Conservation (phyloP, 257 asterid genomes). For the Solanum rostratum region DNA sequence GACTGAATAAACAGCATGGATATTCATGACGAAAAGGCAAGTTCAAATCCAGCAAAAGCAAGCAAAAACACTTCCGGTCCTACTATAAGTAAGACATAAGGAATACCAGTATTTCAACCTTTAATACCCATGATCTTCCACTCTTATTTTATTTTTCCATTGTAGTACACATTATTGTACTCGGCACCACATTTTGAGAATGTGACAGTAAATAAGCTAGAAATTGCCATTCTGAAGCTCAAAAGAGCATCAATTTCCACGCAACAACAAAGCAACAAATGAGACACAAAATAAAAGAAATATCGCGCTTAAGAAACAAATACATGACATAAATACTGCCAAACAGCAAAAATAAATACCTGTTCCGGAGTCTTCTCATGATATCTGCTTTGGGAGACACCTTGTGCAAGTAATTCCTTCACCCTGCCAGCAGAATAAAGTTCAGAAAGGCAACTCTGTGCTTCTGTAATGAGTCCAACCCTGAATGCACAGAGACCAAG, state of each 20-base stretch:
- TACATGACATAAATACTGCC: background rate
- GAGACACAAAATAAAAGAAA: background rate
- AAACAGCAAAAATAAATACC: constrained; percentile 27
- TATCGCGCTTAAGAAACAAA: background rate
- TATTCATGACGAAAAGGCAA: background rate
- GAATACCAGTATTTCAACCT: background rate
- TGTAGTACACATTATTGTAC: background rate
- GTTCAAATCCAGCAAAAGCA: background rate
- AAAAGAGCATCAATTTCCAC: background rate
- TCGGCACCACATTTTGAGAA: background rate
- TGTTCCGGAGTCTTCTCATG: constrained; percentile 99
- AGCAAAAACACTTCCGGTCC: background rate
- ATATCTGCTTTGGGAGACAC: constrained; percentile 83
- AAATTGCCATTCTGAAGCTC: background rate
- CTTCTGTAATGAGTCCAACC: constrained; percentile 64
- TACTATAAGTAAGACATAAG: background rate
- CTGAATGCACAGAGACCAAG: constrained; percentile 91
- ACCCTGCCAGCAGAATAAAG: constrained; percentile 92
- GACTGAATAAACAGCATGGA: background rate
- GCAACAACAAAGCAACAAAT: background rate
- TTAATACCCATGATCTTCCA: background rate
- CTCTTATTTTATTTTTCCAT: background rate
- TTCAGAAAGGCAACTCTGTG: constrained; percentile 76
- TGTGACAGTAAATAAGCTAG: background rate
- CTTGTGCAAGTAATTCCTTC: constrained; percentile 93